Percentiles rank a stretch among this genome's conserved stretches.
Evolutionary conservation across 305 asterid species (phyloP).

Genomic region (Salvia sclarea): DNA sequence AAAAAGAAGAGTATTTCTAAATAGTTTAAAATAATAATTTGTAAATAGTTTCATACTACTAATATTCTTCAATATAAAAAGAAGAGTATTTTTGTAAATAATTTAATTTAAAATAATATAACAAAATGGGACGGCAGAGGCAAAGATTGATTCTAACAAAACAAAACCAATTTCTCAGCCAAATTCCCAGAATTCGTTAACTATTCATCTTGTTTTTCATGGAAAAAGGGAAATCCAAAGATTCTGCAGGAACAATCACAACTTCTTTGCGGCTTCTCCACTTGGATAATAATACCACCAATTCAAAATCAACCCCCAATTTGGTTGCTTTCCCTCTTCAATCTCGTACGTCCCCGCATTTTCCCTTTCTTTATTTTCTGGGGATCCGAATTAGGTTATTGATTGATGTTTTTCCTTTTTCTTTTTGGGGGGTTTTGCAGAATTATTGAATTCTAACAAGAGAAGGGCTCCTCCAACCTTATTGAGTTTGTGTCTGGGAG

Average conservation of each 20-base stretch:
- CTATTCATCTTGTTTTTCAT: constrained; percentile 35
- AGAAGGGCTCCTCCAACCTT: constrained; percentile 62
- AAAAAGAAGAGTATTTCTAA: too few relatives aligned
- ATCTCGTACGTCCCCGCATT: constrained; percentile 50
- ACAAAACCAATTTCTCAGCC: background rate
- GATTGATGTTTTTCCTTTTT: background rate
- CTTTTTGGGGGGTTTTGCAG: constrained; percentile 40
- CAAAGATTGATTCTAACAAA: background rate
- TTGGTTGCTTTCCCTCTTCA: constrained; percentile 32
- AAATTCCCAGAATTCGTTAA: background rate
- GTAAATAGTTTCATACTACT: too few relatives aligned
- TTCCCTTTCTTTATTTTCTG: too few relatives aligned
- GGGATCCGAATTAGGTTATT: background rate
- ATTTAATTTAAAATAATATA: too few relatives aligned
- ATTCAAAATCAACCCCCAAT: constrained; percentile 32
- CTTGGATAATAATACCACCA: constrained; percentile 36
- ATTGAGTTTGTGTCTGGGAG: constrained; percentile 80
- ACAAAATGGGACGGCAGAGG: background rate
- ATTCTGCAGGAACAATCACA: constrained; percentile 26
- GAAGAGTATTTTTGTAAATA: too few relatives aligned
- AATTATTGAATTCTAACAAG: constrained; percentile 38
- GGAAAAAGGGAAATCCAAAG: constrained; percentile 51
- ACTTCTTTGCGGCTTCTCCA: constrained; percentile 44
- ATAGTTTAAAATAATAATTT: too few relatives aligned
- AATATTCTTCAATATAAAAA: too few relatives aligned